Evolutionary conservation across 768 basidiomycete genomes (phyloP).

Genomic region (Thelephora ganbajun): DNA sequence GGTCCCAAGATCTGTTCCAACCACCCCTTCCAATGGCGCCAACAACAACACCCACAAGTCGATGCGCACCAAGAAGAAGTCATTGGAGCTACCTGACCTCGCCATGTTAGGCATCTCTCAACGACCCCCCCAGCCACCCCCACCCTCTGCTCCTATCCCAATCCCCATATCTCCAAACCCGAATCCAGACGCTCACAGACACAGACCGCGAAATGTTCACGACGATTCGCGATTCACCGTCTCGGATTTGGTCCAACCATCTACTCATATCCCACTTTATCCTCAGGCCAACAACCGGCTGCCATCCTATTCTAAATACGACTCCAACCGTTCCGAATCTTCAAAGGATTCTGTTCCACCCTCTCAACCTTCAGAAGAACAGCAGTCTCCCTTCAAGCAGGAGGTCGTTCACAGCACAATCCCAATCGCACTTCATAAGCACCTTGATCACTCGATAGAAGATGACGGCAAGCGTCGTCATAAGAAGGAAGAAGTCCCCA

Average conservation of each 20-base stretch:
- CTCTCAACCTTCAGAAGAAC: conserved; percentile 14
- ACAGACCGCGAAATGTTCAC: conserved; percentile 9
- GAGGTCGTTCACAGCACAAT: conserved; percentile 54
- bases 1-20: conserved; percentile 8
- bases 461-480: conserved; percentile 11
- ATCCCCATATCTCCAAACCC: conserved; percentile 25
- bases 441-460: conserved; percentile 11
- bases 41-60: conserved; percentile 34
- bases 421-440: conserved; percentile 34
- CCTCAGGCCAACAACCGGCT: conserved; percentile 10
- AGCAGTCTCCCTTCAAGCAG: conserved; percentile 24
- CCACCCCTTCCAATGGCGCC: conserved; percentile 7
- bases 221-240: conserved; percentile 13
- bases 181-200: conserved; percentile 12
- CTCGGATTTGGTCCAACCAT: conserved; percentile 26
- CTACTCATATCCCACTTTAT: conserved; percentile 25
- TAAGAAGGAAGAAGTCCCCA: conserved; percentile 12
- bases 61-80: conserved; percentile 53
- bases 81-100: conserved; percentile 67
- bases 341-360: conserved; percentile 8
- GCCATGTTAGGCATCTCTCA: conserved; percentile 31
- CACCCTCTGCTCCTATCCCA: conserved; percentile 34
- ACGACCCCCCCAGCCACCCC: conserved; percentile 15
- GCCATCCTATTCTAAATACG: conserved; percentile 20
- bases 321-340: conserved; percentile 29